phyloP scores from a whole-genome alignment of 306 rosid species.

The Astragalus glycyphyllos region DNA sequence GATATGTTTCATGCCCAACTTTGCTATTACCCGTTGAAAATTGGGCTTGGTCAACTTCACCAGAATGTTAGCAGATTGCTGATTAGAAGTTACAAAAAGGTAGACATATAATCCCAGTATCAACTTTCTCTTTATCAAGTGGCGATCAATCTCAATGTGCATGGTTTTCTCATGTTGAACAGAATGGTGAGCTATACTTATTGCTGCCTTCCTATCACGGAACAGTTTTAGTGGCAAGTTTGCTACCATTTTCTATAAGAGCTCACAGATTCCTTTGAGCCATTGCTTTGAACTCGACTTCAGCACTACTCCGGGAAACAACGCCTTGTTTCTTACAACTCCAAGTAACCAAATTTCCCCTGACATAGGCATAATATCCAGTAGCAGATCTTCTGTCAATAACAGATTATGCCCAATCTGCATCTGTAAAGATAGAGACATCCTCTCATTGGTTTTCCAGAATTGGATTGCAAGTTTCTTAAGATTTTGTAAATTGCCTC shows the following conservation, averaged over 20 bases:
- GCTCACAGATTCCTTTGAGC: neutral
- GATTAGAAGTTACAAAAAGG: neutral
- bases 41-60: neutral
- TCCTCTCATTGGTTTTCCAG: neutral
- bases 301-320: neutral
- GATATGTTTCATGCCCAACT: neutral
- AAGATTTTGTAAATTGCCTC: neutral
- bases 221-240: neutral
- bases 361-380: neutral
- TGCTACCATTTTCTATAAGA: neutral
- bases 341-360: too few relatives aligned
- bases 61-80: neutral
- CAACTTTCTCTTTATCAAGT: neutral
- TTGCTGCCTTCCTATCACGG: neutral
- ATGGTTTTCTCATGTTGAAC: neutral
- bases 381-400: neutral
- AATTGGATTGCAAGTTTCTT: neutral
- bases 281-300: neutral
- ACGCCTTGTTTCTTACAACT: too few relatives aligned
- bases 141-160: neutral
- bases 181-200: neutral
- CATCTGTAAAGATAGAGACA: neutral
- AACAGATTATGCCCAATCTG: neutral
- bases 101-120: neutral
- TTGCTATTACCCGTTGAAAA: neutral